Base-by-base conservation (phyloP, 225 moss, liverwort and hornwort species). In the Straminergon stramineum region DNA sequence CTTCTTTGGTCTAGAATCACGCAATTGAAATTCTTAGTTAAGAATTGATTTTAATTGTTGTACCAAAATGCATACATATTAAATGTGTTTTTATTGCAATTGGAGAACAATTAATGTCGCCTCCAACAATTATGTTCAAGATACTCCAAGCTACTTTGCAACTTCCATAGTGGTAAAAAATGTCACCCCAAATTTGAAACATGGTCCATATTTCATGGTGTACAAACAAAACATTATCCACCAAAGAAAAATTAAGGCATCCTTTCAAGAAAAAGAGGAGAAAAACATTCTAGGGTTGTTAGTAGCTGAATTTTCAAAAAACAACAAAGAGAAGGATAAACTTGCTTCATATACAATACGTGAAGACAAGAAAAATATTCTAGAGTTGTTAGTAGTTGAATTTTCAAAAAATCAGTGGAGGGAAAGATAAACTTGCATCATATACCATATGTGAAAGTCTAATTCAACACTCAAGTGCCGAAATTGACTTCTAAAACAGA, bases 191-290 rank as follows among this genome's bases (percentile, higher is more conserved):
- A 52, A 52, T 34, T 76, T 53, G 52, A 53, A 53, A 76, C 3
- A 53, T 34, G 0, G 31, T 31, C 11, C 6, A 51, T 7, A 75
- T 30, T 74, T 27, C 1, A 41, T 10, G 30, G 6, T 1, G 0
- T 74, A 43, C 28, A 9, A 73, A 45, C 10, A 74, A 74, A 74
- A 28, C 28, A 45, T 75, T 48, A 48, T 6, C 31, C 10, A 18
- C 6, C 4, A 11, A 75, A 2, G 18, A 4, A 48, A 75, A 73
- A 73, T 15, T 27, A 43, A 41, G 15, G 8, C 26, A 41, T 41
- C 9, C 5, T 3, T 24, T 39, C 14, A 4, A 24, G 4, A 41
- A 15, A 41, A 0, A 41, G 48, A 48, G 48, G 48, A 48, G 48
- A 48, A 9, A 48, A 48, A 48, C 9, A 48, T 48, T 48, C 9